These are phyloP conservation scores for Saccharomycopsis babjevae DNA, from an alignment of 805 yeast species.

Conservation along the genomic window DNA sequence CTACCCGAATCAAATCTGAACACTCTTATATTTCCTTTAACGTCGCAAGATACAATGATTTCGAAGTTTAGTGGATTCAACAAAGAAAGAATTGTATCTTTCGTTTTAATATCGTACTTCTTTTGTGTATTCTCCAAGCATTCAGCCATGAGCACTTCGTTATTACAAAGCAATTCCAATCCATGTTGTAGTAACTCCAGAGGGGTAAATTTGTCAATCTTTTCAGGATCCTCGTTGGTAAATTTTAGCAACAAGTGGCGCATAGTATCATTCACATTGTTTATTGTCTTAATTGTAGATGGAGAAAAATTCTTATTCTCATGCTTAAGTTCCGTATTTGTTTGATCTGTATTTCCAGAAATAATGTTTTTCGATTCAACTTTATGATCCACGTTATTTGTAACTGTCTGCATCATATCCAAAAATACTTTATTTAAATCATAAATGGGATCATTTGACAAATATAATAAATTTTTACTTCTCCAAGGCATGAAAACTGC, in stretches of 20 bases:
- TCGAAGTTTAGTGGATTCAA: constrained; percentile 17
- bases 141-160: not conserved
- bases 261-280: not conserved
- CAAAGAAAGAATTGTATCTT: constrained; percentile 2
- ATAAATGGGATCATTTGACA: constrained; percentile 72
- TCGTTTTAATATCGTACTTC: constrained; percentile 18
- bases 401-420: not conserved
- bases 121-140: constrained; percentile 21
- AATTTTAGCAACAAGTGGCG: not conserved
- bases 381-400: constrained; percentile 2
- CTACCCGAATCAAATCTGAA: constrained; percentile 73
- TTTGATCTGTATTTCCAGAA: not conserved
- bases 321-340: not conserved
- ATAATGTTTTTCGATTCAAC: constrained; percentile 6
- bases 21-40: constrained; percentile 59
- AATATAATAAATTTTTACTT: constrained; percentile 52
- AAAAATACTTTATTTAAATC: constrained; percentile 34
- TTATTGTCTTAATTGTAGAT: not conserved
- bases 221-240: not conserved
- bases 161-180: not conserved
- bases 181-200: not conserved
- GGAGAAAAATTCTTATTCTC: not conserved
- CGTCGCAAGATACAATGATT: constrained; percentile 71
- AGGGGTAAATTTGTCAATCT: not conserved
- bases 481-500: constrained; percentile 70